Conservation (phyloP, 495 filamentous ascomycete genomes). For the Beverwykella pulmonaria region DNA sequence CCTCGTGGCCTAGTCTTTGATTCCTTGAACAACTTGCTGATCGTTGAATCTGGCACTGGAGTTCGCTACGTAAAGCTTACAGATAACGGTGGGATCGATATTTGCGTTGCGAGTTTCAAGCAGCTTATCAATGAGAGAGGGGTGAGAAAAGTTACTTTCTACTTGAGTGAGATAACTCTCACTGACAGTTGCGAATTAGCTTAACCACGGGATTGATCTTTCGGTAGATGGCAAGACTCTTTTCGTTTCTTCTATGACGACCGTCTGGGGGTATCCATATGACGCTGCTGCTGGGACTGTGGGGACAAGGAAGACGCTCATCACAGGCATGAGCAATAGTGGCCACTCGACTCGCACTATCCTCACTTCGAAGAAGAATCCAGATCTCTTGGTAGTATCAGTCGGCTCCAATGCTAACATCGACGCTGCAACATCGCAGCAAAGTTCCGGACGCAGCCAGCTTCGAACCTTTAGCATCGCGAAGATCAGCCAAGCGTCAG, state of each 20-base stretch:
- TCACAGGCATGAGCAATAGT: slow-evolving; percentile 60
- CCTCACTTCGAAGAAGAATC: slow-evolving; percentile 55
- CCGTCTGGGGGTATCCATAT: slow-evolving; percentile 64
- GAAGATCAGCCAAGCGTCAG: slow-evolving; percentile 42
- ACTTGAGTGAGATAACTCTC: not conserved
- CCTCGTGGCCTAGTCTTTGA: slow-evolving; percentile 66
- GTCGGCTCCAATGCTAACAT: slow-evolving; percentile 64
- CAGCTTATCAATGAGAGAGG: slow-evolving; percentile 43
- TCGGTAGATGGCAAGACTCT: slow-evolving; percentile 61
- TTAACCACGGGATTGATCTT: slow-evolving; percentile 68
- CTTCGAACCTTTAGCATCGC: slow-evolving; percentile 63
- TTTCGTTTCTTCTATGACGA: slow-evolving; percentile 60
- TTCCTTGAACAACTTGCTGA: slow-evolving; percentile 57
- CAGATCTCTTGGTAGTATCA: slow-evolving; percentile 59
- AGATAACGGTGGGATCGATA: slow-evolving; percentile 55
- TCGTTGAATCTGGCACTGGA: slow-evolving; percentile 61
- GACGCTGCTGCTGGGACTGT: slow-evolving; percentile 47
- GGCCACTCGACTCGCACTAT: slow-evolving; percentile 67
- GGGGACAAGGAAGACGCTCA: slow-evolving; percentile 50
- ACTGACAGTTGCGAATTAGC: slow-evolving; percentile 37
- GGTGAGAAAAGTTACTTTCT: slow-evolving; percentile 13
- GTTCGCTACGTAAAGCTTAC: slow-evolving; percentile 52
- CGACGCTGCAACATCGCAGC: slow-evolving; percentile 52
- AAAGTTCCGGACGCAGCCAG: slow-evolving; percentile 59
- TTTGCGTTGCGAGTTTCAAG: slow-evolving; percentile 38